Conservation (phyloP, 2,329 filamentous ascomycete genomes). For the Purpureocillium takamizusanense region DNA sequence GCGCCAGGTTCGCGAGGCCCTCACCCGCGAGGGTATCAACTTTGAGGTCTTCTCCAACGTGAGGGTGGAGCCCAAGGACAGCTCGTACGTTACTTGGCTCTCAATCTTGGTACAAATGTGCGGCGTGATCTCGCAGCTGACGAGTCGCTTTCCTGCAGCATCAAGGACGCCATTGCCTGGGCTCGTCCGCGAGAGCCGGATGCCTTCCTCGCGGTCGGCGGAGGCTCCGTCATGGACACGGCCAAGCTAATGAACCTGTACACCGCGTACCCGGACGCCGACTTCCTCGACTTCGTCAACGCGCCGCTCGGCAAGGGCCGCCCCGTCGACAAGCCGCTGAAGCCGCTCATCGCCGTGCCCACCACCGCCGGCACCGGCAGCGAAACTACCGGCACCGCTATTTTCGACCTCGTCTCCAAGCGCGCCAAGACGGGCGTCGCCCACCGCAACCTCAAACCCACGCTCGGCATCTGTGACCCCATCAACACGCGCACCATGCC, state of each 20-base stretch:
- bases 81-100: constrained; percentile 50
- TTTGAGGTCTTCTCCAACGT: constrained; percentile 77
- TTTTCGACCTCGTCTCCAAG: constrained; percentile 87
- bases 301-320: constrained; percentile 80
- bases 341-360: constrained; percentile 72
- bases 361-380: constrained; percentile 81
- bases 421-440: constrained; percentile 93
- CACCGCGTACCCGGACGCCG: constrained; percentile 78
- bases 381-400: constrained; percentile 95
- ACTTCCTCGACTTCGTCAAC: constrained; percentile 97
- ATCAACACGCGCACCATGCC: constrained; percentile 97
- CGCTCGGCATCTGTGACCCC: constrained; percentile 75
- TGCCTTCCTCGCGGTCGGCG: constrained; percentile 84
- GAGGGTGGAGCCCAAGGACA: constrained; percentile 88
- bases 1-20: constrained; percentile 75
- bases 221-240: constrained; percentile 91
- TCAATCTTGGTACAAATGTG: not conserved
- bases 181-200: constrained; percentile 74
- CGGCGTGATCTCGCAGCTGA: not conserved
- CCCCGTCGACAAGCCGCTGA: constrained; percentile 63
- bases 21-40: constrained; percentile 68
- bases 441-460: constrained; percentile 91
- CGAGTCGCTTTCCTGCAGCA: constrained; percentile 33
- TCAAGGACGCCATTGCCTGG: constrained; percentile 84
- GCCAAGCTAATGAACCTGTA: constrained; percentile 99